A percentile compares a stretch with the other conserved stretches of the same genome.
Conservation (phyloP, 2,329 filamentous ascomycete genomes). For the Claviceps digitariae region DNA sequence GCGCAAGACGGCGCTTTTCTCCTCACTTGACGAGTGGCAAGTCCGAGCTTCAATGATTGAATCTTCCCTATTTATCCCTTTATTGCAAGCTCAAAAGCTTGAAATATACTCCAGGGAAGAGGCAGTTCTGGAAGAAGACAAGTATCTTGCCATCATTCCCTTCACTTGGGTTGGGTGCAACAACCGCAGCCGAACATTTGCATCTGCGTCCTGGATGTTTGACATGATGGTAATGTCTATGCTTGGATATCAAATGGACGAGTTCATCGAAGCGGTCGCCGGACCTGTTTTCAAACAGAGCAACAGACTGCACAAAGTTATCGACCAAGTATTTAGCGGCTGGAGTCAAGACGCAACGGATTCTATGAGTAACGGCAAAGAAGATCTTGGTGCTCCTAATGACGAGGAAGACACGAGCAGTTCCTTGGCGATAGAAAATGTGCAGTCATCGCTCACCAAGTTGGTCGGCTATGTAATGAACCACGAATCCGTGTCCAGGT, state of each 20-base stretch:
- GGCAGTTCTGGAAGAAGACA: background rate
- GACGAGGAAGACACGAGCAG: background rate
- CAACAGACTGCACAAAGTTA: background rate
- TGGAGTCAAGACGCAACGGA: too few species aligned
- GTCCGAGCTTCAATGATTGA: slow-evolving; percentile 2
- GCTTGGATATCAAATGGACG: slow-evolving; percentile 5
- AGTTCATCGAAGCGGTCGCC: slow-evolving; percentile 7
- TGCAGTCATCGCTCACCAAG: background rate
- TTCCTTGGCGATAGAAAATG: background rate
- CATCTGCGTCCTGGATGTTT: slow-evolving; percentile 1
- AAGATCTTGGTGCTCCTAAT: background rate
- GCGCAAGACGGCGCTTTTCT: slow-evolving; percentile 1
- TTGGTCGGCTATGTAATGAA: background rate
- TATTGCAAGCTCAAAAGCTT: background rate
- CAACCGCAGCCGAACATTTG: background rate
- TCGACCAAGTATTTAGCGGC: background rate
- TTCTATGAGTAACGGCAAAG: background rate
- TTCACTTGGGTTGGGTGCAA: slow-evolving; percentile 5
- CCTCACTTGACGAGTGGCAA: background rate
- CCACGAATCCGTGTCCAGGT: background rate
- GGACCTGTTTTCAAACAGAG: background rate
- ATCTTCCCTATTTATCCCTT: background rate
- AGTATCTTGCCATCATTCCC: slow-evolving; percentile 7
- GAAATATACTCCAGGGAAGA: background rate
- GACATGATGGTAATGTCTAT: slow-evolving; percentile 7